phyloP scores from a whole-genome alignment of 441 rosid genomes.

The Melastoma candidum region DNA sequence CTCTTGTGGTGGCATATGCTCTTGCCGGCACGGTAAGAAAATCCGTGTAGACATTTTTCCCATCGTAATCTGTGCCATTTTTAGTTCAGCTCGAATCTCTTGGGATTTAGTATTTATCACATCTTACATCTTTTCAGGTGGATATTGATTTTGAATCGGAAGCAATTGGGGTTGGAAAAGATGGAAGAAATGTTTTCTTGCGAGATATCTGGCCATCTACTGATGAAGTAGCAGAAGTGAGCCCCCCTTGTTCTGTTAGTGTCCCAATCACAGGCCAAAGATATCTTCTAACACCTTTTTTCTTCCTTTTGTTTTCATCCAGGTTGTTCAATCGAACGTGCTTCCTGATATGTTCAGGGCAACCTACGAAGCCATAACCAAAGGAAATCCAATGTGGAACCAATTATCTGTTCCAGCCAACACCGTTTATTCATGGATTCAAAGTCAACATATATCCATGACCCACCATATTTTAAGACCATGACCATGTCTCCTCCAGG shows the following conservation, averaged over 20 bases:
- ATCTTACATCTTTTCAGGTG: conserved; percentile 36
- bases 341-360: conserved; percentile 93
- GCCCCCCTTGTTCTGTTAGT: conserved; percentile 5
- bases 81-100: too few relatives aligned
- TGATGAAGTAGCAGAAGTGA: conserved; percentile 77
- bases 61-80: too few relatives aligned
- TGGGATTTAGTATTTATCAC: background rate
- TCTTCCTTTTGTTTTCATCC: conserved; percentile 4
- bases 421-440: conserved; percentile 69
- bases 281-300: background rate
- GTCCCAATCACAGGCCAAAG: background rate
- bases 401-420: conserved; percentile 58
- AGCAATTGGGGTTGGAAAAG: conserved; percentile 68
- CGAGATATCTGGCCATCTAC: conserved; percentile 89
- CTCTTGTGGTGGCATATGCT: conserved; percentile 91
- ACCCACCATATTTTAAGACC: conserved; percentile 85
- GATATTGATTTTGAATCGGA: conserved; percentile 70
- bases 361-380: conserved; percentile 80
- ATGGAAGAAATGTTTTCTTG: conserved; percentile 59
- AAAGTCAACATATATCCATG: conserved; percentile 79
- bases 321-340: conserved; percentile 84
- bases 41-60: conserved; percentile 1
- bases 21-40: conserved; percentile 79
- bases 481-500: conserved; percentile 97
- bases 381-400: conserved; percentile 94